phyloP scores from a whole-genome alignment of 2,329 filamentous ascomycete genomes.

The Cercospora berteroae region DNA sequence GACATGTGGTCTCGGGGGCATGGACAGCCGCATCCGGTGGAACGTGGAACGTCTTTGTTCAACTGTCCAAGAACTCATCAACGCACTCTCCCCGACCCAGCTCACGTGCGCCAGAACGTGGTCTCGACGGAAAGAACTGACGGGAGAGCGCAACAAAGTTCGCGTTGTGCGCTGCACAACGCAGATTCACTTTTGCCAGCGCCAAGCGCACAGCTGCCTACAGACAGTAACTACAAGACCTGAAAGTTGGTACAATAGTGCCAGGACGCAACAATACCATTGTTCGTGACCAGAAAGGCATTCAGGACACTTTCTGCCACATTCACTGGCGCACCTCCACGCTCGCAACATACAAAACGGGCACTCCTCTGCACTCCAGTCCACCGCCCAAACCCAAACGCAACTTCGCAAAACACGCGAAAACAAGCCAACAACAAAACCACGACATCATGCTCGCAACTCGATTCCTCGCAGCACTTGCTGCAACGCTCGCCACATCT shows the following conservation, averaged over 20 bases:
- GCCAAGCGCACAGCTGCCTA: neutral
- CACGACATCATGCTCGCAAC: neutral
- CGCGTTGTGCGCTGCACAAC: neutral
- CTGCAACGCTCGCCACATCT: neutral
- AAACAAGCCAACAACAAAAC: neutral
- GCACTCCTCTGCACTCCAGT: neutral
- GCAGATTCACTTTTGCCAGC: neutral
- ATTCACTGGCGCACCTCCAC: neutral
- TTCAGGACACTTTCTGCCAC: neutral
- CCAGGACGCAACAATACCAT: neutral
- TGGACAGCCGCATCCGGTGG: neutral
- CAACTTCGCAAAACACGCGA: neutral
- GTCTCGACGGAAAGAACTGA: neutral
- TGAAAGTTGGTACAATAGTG: neutral
- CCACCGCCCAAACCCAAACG: neutral
- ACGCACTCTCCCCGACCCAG: neutral
- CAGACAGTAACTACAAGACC: neutral
- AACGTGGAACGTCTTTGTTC: neutral
- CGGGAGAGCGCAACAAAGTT: neutral
- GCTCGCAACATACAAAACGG: neutral
- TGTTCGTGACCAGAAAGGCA: neutral
- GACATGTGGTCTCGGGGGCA: neutral
- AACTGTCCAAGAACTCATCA: neutral
- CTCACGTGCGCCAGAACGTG: neutral
- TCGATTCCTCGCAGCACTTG: neutral